Evolutionary conservation across 1,139 yeast species (phyloP), one percentile per base, ranked within the genome.

Genomic region (Candida sojae): DNA sequence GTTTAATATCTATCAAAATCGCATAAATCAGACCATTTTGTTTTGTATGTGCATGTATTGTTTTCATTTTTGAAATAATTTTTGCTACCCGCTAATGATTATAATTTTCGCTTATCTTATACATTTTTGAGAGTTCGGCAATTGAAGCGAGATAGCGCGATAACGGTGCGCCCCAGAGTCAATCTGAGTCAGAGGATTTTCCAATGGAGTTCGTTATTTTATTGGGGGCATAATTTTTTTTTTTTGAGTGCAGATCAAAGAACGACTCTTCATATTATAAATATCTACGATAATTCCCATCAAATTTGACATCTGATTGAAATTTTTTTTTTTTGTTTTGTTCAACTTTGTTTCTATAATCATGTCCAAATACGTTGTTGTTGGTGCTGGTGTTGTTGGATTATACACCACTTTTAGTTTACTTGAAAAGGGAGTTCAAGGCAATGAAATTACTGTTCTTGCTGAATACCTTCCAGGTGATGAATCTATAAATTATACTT

Each of bases 381-480:
- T 68, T 35, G 74, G 88, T 11, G 76, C 89, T 2, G 96, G 96
- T 17, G 83, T 88, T 42, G 71, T 84, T 48, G 95, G 95, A 30
- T 74, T 88, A 26, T 82, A 82, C 55, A 86, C 91, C 42, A 75
- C 83, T 2, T 86, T 76, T 44, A 70, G 74, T 44, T 71, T 82
- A 41, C 68, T 83, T 30, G 69, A 77, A 23, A 68, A 71, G n/a
- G 73, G 75, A 1, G 75, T 79, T 7, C 53, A 66, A 6, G 79
- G 81, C 0, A 49, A 62, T 5, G 70, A 79, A n/a, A 76, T 86
- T 52, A 73, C 82, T 3, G 75, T 86, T 6, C 57, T 84, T 21
- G 92, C 88, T 2, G 80, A 84, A 57, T 77, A 73, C 54, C 62
- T 84, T 44, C 93, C 95, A 2, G 95, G 93, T 5, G 95, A 88